These are phyloP conservation scores for Trametes cubensis DNA, from an alignment of 768 basidiomycete genomes.

Conservation along the genomic window DNA sequence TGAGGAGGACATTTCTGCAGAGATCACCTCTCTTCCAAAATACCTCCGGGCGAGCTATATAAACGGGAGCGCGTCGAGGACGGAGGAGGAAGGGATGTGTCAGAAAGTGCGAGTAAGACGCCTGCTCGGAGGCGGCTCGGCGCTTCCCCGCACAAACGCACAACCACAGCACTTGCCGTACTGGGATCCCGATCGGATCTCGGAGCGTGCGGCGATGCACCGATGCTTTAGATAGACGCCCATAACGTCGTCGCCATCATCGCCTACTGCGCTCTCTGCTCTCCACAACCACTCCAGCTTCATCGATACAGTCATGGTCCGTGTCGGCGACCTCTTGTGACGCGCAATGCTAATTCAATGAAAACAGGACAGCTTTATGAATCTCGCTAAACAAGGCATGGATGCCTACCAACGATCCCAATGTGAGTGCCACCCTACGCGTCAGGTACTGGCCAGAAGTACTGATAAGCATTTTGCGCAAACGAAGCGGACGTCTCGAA, in stretches of 20 bases:
- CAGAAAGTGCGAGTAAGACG: constrained; percentile 1
- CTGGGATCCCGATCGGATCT: not conserved
- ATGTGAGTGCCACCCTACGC: constrained; percentile 36
- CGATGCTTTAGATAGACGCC: constrained; percentile 19
- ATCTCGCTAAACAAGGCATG: constrained; percentile 69
- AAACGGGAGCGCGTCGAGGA: not conserved
- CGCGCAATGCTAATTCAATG: too few relatives aligned
- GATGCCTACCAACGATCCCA: constrained; percentile 56
- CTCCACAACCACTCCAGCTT: constrained; percentile 1
- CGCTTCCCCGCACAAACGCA: not conserved
- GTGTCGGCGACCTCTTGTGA: not conserved
- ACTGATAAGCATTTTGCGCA: not conserved
- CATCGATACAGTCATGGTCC: constrained; percentile 12
- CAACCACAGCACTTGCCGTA: constrained; percentile 8
- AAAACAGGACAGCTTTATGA: constrained; percentile 63
- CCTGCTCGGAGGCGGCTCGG: constrained; percentile 1
- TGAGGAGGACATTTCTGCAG: not conserved
- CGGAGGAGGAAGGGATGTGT: constrained; percentile 3
- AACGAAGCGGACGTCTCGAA: constrained; percentile 32
- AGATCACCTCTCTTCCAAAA: not conserved
- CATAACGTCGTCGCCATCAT: not conserved
- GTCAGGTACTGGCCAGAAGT: not conserved
- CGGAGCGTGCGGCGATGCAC: constrained; percentile 1
- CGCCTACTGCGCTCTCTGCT: not conserved
- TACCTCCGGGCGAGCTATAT: not conserved